These are phyloP conservation scores for peach (Prunus persica) DNA, from an alignment of 306 rosid species.

Conservation along the genomic window DNA sequence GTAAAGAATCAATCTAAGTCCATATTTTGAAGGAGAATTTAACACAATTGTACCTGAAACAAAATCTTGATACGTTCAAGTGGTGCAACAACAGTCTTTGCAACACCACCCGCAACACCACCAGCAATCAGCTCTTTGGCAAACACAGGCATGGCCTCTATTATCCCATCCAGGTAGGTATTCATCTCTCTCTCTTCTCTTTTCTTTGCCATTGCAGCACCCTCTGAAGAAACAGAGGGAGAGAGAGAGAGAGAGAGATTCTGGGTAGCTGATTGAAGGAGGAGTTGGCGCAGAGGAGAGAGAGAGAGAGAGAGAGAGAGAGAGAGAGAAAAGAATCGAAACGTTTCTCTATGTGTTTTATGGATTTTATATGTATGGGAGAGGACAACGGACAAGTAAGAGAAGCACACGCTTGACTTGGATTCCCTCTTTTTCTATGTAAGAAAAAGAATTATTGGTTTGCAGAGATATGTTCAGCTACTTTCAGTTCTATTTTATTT, in stretches of 20 bases:
- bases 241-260: background rate
- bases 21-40: background rate
- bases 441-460: conserved; percentile 8
- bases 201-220: conserved; percentile 41
- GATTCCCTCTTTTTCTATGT: background rate
- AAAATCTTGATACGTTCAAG: conserved; percentile 89
- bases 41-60: conserved; percentile 56
- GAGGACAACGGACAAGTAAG: conserved; percentile 8
- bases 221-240: background rate
- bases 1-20: background rate
- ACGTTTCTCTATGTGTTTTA: background rate
- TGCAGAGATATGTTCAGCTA: background rate
- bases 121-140: conserved; percentile 89
- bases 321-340: background rate
- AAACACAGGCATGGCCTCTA: conserved; percentile 64
- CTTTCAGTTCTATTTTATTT: conserved; percentile 5
- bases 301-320: background rate
- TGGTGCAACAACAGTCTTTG: conserved; percentile 82
- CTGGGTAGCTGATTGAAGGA: background rate
- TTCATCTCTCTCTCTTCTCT: conserved; percentile 36
- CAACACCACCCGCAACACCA: conserved; percentile 77
- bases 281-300: background rate
- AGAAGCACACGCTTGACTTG: background rate
- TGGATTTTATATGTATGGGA: conserved; percentile 27
- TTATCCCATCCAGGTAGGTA: conserved; percentile 31